Percentiles rank a stretch among this genome's conserved stretches.
Evolutionary conservation across 2,329 filamentous ascomycete species (phyloP).

Genomic region (Dothideomycetes sp.): DNA sequence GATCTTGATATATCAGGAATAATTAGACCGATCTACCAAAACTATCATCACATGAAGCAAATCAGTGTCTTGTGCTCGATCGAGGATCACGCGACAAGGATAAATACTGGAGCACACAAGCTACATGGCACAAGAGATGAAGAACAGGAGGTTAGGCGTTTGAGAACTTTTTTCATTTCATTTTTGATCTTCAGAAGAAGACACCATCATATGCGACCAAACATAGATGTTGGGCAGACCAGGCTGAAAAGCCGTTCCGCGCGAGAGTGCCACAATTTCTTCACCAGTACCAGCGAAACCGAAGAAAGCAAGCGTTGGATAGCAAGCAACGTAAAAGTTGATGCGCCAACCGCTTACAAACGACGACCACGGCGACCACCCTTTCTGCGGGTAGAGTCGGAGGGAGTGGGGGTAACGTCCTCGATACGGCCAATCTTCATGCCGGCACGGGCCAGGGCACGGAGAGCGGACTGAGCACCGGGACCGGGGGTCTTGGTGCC

Average conservation of each 20-base stretch:
- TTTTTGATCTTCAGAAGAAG: slow-evolving; percentile 7
- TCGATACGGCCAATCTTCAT: slow-evolving; percentile 99
- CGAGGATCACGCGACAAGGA: too few species aligned
- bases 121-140: neutral
- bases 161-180: slow-evolving; percentile 10
- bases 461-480: slow-evolving; percentile 97
- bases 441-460: slow-evolving; percentile 94
- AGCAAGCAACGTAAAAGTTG: too few species aligned
- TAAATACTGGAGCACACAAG: neutral
- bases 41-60: too few species aligned
- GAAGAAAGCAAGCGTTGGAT: slow-evolving; percentile 7
- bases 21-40: too few species aligned
- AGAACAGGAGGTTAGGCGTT: neutral
- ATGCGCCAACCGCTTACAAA: slow-evolving; percentile 53
- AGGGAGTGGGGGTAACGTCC: slow-evolving; percentile 98
- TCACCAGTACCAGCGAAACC: slow-evolving; percentile 21
- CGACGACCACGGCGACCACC: slow-evolving; percentile 99
- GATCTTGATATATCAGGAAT: too few species aligned
- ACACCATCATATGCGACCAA: slow-evolving; percentile 14
- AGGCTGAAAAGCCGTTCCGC: slow-evolving; percentile 30
- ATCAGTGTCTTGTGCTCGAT: too few species aligned
- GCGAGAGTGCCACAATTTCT: slow-evolving; percentile 30
- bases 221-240: slow-evolving; percentile 25
- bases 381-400: slow-evolving; percentile 99
- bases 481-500: slow-evolving; percentile 99